These are phyloP conservation scores for Aureobasidium melanogenum DNA, from an alignment of 2,329 filamentous ascomycete species.

Conservation along the genomic window DNA sequence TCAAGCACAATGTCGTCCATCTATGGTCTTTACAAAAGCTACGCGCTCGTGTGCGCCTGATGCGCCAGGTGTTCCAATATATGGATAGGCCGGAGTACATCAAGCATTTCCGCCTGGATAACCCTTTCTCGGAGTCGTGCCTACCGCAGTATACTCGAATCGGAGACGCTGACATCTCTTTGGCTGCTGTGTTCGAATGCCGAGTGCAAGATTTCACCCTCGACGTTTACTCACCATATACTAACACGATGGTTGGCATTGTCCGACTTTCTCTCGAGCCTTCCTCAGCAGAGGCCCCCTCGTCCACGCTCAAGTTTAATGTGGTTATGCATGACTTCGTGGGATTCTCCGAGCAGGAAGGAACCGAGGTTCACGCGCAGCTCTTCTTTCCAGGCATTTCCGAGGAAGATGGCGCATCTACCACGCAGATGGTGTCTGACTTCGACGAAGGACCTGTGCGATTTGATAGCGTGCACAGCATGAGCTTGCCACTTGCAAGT, in stretches of 20 bases:
- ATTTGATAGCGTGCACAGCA: slow-evolving; percentile 96
- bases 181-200: slow-evolving; percentile 88
- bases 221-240: slow-evolving; percentile 88
- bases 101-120: slow-evolving; percentile 84
- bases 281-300: slow-evolving; percentile 83
- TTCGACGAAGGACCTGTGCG: slow-evolving; percentile 89
- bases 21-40: slow-evolving; percentile 94
- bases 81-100: slow-evolving; percentile 91
- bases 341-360: slow-evolving; percentile 91
- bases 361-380: slow-evolving; percentile 90
- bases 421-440: slow-evolving; percentile 85
- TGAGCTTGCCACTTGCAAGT: slow-evolving; percentile 80
- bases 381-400: slow-evolving; percentile 90
- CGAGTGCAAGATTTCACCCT: slow-evolving; percentile 89
- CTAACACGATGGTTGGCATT: slow-evolving; percentile 80
- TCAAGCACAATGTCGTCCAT: slow-evolving; percentile 74
- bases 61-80: slow-evolving; percentile 97
- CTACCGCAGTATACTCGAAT: slow-evolving; percentile 89
- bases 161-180: slow-evolving; percentile 84
- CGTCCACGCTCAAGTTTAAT: slow-evolving; percentile 92
- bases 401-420: slow-evolving; percentile 77
- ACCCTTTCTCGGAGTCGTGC: slow-evolving; percentile 82
- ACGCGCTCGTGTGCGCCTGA: slow-evolving; percentile 73
- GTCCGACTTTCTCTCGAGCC: slow-evolving; percentile 86
- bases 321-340: slow-evolving; percentile 96